Conservation (phyloP, 305 asterid genomes). For the Solanum hybrid region DNA sequence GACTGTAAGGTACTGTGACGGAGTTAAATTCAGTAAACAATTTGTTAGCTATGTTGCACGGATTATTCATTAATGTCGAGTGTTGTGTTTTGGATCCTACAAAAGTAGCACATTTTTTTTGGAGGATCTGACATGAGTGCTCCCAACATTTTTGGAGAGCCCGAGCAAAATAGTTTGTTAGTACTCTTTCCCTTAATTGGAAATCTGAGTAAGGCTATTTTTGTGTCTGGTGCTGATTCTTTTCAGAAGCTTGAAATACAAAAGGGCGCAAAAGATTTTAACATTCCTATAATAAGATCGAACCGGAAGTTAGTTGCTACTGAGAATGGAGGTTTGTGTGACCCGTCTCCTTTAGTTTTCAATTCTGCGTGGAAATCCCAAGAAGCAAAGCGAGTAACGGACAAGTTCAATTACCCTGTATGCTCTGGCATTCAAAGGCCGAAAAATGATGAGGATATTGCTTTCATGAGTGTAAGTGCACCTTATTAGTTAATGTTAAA, state of each 20-base stretch:
- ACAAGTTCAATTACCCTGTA: slow-evolving; percentile 40
- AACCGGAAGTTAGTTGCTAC: slow-evolving; percentile 63
- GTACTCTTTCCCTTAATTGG: background rate
- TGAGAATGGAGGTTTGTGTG: slow-evolving; percentile 64
- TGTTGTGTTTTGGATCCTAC: background rate
- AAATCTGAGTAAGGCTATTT: background rate
- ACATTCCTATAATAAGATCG: slow-evolving; percentile 49
- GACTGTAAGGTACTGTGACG: slow-evolving; percentile 42
- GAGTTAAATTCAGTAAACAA: background rate
- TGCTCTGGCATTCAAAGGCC: slow-evolving; percentile 43
- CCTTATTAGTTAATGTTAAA: background rate
- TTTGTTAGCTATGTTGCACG: background rate
- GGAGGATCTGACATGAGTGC: background rate
- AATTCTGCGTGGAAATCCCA: slow-evolving; percentile 41
- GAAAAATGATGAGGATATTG: slow-evolving; percentile 57
- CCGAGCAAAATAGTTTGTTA: background rate
- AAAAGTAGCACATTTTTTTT: background rate
- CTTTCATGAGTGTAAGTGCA: slow-evolving; percentile 75
- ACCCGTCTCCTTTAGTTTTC: slow-evolving; percentile 64
- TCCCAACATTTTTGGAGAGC: background rate
- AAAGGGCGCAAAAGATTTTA: slow-evolving; percentile 57
- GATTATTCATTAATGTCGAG: background rate
- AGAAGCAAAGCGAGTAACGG: slow-evolving; percentile 12
- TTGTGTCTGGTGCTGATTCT: slow-evolving; percentile 1
- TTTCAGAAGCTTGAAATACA: slow-evolving; percentile 66